Conservation (phyloP, 2,329 filamentous ascomycete genomes). For the Penicillium sp. region DNA sequence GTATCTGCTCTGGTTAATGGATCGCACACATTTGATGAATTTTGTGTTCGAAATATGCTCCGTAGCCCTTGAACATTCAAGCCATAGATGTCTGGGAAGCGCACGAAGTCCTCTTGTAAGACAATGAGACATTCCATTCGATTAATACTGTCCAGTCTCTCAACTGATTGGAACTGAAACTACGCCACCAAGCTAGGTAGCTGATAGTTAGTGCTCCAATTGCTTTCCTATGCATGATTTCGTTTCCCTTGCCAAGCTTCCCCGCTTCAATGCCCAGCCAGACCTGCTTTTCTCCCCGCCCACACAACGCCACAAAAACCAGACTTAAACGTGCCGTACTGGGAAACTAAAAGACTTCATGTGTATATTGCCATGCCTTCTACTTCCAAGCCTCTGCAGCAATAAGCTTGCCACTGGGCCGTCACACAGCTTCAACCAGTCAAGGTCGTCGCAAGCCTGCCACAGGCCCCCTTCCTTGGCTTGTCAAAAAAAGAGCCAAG, state of each 20-base stretch:
- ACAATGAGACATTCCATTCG: no score
- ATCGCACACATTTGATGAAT: no score
- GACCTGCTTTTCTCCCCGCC: background rate
- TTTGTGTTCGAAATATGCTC: background rate
- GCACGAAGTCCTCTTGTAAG: background rate
- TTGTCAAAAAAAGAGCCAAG: background rate
- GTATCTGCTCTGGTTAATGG: no score
- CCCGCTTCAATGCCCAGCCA: background rate
- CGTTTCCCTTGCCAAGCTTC: slow-evolving; percentile 14
- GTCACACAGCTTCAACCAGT: slow-evolving; percentile 4
- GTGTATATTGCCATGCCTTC: slow-evolving; percentile 5
- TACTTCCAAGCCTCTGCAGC: background rate
- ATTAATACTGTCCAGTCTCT: no score
- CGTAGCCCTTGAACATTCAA: background rate
- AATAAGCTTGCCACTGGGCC: slow-evolving; percentile 5
- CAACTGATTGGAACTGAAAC: background rate
- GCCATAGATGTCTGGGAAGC: background rate
- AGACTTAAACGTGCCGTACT: background rate
- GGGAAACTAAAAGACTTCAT: no score
- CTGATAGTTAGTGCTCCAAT: background rate
- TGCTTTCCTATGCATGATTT: background rate
- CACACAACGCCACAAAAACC: background rate
- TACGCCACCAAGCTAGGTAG: background rate
- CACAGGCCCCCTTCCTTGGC: background rate
- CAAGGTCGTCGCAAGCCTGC: background rate